Evolutionary conservation across 768 basidiomycete species (phyloP).

Genomic region (Hypsizygus marmoreus): DNA sequence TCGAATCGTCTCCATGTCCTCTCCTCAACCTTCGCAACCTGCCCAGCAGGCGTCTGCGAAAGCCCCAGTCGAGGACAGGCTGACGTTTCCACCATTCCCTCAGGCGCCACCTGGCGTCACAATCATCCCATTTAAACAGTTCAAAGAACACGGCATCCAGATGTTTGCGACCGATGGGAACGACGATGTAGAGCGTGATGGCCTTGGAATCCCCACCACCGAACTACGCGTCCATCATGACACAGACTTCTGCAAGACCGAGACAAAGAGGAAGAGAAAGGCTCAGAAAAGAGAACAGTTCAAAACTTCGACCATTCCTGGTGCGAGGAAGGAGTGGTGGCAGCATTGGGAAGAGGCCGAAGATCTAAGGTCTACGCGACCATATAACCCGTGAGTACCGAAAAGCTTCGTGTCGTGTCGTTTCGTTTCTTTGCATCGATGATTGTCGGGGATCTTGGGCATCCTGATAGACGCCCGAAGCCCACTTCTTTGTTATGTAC

Average conservation of each 20-base stretch:
- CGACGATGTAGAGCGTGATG: conserved; percentile 66
- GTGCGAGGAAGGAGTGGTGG: conserved; percentile 53
- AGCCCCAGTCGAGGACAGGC: conserved; percentile 11
- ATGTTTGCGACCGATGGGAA: conserved; percentile 40
- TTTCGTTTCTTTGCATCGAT: not conserved
- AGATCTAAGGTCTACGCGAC: conserved; percentile 40
- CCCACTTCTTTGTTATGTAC: conserved; percentile 9
- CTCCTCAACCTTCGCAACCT: not conserved
- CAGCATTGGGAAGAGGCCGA: conserved; percentile 74
- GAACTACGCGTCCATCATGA: conserved; percentile 51
- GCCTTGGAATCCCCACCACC: conserved; percentile 67
- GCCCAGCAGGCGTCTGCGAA: not conserved
- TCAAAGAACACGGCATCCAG: conserved; percentile 41
- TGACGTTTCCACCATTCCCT: conserved; percentile 55
- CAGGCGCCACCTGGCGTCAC: conserved; percentile 36
- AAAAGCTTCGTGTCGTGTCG: not conserved
- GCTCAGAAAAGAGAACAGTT: conserved; percentile 28
- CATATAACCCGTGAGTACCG: conserved; percentile 52
- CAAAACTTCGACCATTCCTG: not conserved
- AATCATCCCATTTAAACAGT: conserved; percentile 46
- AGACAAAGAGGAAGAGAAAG: conserved; percentile 53
- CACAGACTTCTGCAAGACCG: conserved; percentile 58
- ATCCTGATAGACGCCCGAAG: not conserved
- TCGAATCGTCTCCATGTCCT: conserved; percentile 9
- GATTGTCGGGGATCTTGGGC: not conserved